Evolutionary conservation across 257 asterid species (phyloP).

Genomic region (Vinca minor): DNA sequence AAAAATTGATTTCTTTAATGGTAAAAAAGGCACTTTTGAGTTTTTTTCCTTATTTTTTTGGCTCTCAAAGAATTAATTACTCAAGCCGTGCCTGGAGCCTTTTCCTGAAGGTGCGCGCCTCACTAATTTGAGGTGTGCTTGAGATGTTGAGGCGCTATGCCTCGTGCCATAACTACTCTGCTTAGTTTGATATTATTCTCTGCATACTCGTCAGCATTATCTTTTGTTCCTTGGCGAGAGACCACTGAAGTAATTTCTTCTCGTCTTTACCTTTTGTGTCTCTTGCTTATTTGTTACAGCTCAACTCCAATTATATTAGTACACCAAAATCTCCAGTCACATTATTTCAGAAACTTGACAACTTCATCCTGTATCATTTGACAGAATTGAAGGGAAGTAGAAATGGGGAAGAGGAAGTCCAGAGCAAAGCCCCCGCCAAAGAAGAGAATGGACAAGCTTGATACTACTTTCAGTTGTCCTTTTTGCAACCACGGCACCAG

Average conservation of each 20-base stretch:
- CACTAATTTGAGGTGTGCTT: too few species aligned
- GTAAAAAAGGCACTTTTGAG: too few species aligned
- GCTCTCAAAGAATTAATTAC: too few species aligned
- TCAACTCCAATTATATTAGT: background rate
- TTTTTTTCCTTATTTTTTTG: too few species aligned
- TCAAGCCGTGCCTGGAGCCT: too few species aligned
- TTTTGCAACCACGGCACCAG: conserved; percentile 90
- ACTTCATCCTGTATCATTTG: background rate
- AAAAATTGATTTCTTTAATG: too few species aligned
- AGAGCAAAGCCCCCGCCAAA: conserved; percentile 85
- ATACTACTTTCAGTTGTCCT: conserved; percentile 91
- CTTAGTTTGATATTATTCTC: too few species aligned
- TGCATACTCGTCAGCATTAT: background rate
- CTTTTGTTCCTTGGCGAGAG: too few species aligned
- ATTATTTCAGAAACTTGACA: background rate
- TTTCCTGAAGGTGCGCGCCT: too few species aligned
- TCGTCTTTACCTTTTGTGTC: background rate
- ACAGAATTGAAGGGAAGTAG: conserved; percentile 5
- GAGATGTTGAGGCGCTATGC: too few species aligned
- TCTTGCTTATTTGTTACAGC: background rate
- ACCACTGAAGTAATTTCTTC: background rate
- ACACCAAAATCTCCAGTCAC: background rate
- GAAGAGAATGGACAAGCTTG: conserved; percentile 94
- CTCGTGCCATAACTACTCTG: too few species aligned
- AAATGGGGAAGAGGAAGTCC: conserved; percentile 96